A percentile compares a stretch with the other conserved stretches of the same genome.
Conservation (phyloP, 192 early-diverging fungal species). For the Coemansia sp. region DNA sequence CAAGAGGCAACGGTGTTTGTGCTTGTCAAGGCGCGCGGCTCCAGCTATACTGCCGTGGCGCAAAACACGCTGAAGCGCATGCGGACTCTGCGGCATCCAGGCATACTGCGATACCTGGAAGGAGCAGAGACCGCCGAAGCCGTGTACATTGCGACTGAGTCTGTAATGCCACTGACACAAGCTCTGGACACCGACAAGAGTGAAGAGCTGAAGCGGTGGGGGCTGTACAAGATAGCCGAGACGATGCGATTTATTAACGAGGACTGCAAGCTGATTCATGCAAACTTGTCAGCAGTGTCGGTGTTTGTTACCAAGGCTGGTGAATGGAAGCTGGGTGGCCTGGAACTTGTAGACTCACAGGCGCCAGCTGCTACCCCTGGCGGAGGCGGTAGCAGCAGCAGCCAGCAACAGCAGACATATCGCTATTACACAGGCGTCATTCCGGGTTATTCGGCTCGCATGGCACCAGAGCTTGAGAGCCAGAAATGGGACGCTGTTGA, state of each 20-base stretch:
- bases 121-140: constrained; percentile 65
- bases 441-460: constrained; percentile 35
- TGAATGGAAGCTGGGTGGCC: constrained; percentile 93
- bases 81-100: constrained; percentile 89
- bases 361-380: background rate
- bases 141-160: constrained; percentile 89
- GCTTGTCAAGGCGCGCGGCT: constrained; percentile 67
- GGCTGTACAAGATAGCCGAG: constrained; percentile 85
- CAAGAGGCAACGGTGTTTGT: constrained; percentile 77
- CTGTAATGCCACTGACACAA: constrained; percentile 71
- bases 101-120: constrained; percentile 79
- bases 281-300: constrained; percentile 72
- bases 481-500: constrained; percentile 28
- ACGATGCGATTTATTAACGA: constrained; percentile 84
- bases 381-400: constrained; percentile 59
- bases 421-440: constrained; percentile 28
- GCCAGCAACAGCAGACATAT: constrained; percentile 14
- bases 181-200: constrained; percentile 54
- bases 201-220: constrained; percentile 72
- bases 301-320: constrained; percentile 88
- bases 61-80: constrained; percentile 83
- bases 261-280: constrained; percentile 86
- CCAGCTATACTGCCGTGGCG: constrained; percentile 76
- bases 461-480: constrained; percentile 38
- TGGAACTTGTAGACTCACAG: constrained; percentile 72